These are phyloP conservation scores for Peribolospora baueri DNA, from an alignment of 768 basidiomycete genomes.

Conservation along the genomic window DNA sequence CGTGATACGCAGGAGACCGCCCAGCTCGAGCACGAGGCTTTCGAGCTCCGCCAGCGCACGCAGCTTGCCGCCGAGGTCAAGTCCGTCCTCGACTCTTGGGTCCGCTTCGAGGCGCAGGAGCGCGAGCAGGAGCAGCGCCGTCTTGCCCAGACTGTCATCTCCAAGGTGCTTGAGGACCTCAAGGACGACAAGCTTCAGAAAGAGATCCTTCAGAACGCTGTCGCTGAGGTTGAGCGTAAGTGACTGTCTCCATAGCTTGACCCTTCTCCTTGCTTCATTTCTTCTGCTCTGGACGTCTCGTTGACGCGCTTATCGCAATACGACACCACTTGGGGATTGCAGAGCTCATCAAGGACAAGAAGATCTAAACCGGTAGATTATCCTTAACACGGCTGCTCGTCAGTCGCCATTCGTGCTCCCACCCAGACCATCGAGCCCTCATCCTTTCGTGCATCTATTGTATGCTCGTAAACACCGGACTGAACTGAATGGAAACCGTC, in stretches of 20 bases:
- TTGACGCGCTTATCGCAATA: neutral
- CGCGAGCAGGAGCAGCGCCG: slow-evolving; percentile 92
- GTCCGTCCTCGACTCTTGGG: slow-evolving; percentile 88
- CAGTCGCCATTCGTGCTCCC: no score
- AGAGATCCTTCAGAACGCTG: slow-evolving; percentile 52
- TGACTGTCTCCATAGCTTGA: slow-evolving; percentile 12
- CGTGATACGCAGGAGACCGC: slow-evolving; percentile 56
- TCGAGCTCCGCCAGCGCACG: slow-evolving; percentile 71
- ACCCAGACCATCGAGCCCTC: no score
- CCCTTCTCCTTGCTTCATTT: neutral
- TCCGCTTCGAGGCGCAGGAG: slow-evolving; percentile 83
- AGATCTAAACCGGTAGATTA: slow-evolving; percentile 32
- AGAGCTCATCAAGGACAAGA: slow-evolving; percentile 82
- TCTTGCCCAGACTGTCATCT: slow-evolving; percentile 64
- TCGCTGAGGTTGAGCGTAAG: slow-evolving; percentile 82
- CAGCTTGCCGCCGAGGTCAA: slow-evolving; percentile 72
- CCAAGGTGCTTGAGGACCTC: slow-evolving; percentile 58
- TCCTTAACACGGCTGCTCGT: no score
- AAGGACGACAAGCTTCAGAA: slow-evolving; percentile 72
- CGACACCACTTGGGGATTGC: slow-evolving; percentile 5
- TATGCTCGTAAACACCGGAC: no score
- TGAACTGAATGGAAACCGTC: no score
- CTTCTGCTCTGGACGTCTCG: neutral
- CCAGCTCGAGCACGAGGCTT: slow-evolving; percentile 62
- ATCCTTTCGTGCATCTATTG: no score